Evolutionary conservation across 2,329 filamentous ascomycete genomes (phyloP), one percentile per base, ranked within the genome.

Genomic region (Colletotrichum kahawae): DNA sequence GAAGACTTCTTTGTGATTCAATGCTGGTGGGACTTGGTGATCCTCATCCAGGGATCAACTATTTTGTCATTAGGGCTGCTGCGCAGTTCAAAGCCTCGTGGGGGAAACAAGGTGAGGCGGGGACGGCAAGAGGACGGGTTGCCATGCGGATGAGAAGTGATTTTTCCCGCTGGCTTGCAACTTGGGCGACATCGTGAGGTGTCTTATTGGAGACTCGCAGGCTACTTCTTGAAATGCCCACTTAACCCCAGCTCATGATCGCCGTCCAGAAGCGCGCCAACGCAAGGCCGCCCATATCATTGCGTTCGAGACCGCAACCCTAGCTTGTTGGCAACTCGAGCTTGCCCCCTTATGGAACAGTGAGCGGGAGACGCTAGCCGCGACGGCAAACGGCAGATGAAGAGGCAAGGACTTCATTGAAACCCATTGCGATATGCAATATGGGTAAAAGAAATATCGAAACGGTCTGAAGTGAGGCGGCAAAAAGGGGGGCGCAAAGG

Each of bases 81-180:
- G 64, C 31, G 18, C 34, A 29, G 64, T 59, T 65, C 33, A 64
- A 59, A 68, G 43, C 16, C 67, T 66, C 38, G 21, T 29, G 31
- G 54, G 60, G 60, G 51, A 54, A 56, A 64, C 16, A 67, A 60
- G 38, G 54, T 29, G 24, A 34, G 34, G 67, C 62, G 38, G 68
- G 68, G 67, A 48, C 67, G 60, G 54, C 24, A 66, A 51, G 36
- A 33, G 27, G 57, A 56, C 31, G 71, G 54, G 54, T 63, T 71
- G 27, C 24, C 13, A 74, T 67, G 71, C 62, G 54, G 54, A 62
- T 14, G 43, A 67, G 43, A 67, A 74, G 29, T 62, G 71, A 74
- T n/a, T 36, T 59, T 59, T 38, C 10, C 27, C 48, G 18, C 29
- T 29, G 67, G 34, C 67, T 21, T 27, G 7, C 12, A 24, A 34